Base-by-base conservation (phyloP, 2,329 filamentous ascomycete species). In the Monosporascus cannonballus region DNA sequence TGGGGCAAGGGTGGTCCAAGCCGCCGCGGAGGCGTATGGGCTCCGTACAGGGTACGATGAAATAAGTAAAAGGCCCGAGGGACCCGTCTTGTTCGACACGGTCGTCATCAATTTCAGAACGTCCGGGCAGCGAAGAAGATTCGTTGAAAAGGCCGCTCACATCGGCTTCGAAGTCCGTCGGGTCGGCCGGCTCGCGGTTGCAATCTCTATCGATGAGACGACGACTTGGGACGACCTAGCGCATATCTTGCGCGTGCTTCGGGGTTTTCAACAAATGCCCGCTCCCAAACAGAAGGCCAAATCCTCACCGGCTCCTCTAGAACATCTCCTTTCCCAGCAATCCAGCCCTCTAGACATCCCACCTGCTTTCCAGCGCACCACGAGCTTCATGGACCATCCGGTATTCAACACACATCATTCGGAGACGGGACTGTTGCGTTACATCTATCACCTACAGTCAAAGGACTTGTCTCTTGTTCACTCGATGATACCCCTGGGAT, bases 401-500 rank as follows among this genome's bases (percentile, higher is more conserved):
- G 90, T 96, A 25, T 97, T 96, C 81, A 96, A 96, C 76, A 86
- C 85, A 1, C 85, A 97, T 69, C 93, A 96, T 72, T 96, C 91
- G 2, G 93, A 97, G 73, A 96, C 93, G 0, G 90, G 96, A 71
- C 81, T 97, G 62, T 77, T 97, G 49, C 87, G 93, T 44, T 97
- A 97, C 73, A 96, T 97, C 63, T 80, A 93, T 67, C 90, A 96
- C 67, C 78, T 97, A 5, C 88, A 96, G 69, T 96, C 91, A 49
- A 96, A 96, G 76, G 93, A 97, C 67, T 76, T 97, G 15, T 96
- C 93, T 1, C 79, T 96, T 5, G 89, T 92, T 2, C 93, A 97
- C 73, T 96, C 92, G 17, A 97, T 97, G 93, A 97, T 97, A 56
- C 91, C 93, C 2, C 81, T 97, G 1, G 93, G 93, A 20, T 96